These are phyloP conservation scores for Lycium ferocissimum DNA, from an alignment of 257 asterid genomes.

Conservation along the genomic window DNA sequence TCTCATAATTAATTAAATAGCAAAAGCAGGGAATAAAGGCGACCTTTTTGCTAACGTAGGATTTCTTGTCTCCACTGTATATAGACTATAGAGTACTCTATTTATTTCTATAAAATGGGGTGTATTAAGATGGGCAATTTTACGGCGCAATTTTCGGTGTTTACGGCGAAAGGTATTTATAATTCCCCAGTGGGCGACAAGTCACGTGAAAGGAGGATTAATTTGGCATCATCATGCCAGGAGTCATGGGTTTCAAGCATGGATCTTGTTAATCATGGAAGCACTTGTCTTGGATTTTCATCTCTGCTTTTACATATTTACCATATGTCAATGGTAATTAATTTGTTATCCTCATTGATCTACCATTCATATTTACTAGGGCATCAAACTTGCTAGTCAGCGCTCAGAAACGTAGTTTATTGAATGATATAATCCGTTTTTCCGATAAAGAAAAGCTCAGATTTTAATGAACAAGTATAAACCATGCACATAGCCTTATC, in stretches of 20 bases:
- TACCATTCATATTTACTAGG: neutral
- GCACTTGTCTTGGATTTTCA: neutral
- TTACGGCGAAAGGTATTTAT: conserved; percentile 3
- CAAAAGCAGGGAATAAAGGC: conserved; percentile 17
- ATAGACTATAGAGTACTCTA: neutral
- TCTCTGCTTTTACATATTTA: neutral
- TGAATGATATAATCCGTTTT: neutral
- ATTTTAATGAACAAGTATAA: neutral
- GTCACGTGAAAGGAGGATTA: conserved; percentile 25
- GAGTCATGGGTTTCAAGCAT: conserved; percentile 7
- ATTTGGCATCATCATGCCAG: neutral
- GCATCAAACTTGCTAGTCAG: too few species aligned
- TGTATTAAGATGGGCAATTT: conserved; percentile 29
- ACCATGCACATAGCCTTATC: neutral
- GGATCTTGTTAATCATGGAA: neutral
- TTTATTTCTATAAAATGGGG: neutral
- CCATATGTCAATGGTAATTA: neutral
- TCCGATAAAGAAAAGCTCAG: neutral
- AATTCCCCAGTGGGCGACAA: conserved; percentile 20
- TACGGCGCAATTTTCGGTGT: conserved; percentile 56
- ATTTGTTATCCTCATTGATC: too few species aligned
- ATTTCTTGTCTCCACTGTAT: neutral
- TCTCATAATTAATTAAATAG: neutral
- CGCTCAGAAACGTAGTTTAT: neutral
- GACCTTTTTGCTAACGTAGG: neutral